Evolutionary conservation across 2,329 filamentous ascomycete species (phyloP).

Genomic region (Colletotrichum costaricense): DNA sequence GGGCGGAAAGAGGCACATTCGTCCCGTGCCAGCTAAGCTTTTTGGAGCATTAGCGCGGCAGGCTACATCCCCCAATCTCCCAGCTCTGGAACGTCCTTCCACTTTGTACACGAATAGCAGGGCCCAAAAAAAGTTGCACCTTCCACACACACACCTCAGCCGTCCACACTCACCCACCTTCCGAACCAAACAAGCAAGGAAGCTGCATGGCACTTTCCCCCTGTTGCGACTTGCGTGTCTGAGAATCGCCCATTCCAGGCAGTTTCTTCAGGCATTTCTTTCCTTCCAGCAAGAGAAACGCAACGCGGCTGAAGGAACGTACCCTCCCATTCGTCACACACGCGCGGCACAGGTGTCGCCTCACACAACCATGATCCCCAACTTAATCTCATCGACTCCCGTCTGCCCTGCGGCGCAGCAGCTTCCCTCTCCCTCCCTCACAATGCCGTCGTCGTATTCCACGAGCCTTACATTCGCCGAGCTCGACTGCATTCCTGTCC

Average conservation of each 20-base stretch:
- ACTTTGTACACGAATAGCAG: too few relatives aligned
- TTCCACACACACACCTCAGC: not conserved
- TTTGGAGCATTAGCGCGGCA: not conserved
- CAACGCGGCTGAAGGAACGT: not conserved
- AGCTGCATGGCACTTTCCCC: constrained; percentile 14
- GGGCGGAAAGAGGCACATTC: not conserved
- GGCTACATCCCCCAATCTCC: not conserved
- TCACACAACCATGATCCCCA: not conserved
- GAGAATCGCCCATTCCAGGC: not conserved
- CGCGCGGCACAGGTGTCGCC: not conserved
- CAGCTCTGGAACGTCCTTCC: not conserved
- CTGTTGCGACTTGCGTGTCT: not conserved
- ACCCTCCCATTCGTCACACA: not conserved
- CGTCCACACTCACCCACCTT: not conserved
- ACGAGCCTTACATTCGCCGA: not conserved
- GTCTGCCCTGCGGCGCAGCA: not conserved
- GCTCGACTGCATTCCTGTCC: not conserved
- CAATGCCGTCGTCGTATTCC: not conserved
- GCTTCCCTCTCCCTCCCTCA: not conserved
- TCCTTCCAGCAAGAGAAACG: too few relatives aligned
- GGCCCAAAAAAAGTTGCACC: not conserved
- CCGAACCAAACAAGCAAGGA: constrained; percentile 3
- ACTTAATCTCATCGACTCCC: not conserved
- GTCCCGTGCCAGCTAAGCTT: not conserved
- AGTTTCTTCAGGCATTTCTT: not conserved